Evolutionary conservation across 345 rosid species (phyloP), one percentile per base, ranked within the genome.

Genomic region (Barbarea vulgaris): DNA sequence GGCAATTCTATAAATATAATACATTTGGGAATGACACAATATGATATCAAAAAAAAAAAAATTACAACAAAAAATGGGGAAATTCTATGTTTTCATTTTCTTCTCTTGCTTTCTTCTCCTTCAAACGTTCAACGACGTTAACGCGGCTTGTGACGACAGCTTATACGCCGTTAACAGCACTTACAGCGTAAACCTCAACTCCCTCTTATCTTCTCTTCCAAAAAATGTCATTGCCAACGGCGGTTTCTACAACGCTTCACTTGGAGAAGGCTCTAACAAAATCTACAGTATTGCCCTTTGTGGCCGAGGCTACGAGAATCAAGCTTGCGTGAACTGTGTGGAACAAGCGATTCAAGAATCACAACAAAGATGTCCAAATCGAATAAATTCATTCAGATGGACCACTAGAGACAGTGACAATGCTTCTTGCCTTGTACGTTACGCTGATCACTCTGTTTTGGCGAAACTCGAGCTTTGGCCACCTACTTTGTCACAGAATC

Each of bases 221-320:
- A 44, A 36, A 22, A 71, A 71, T 24, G 56, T 24, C 25, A 3
- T 24, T 24, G 25, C 25, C 25, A 24, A 47, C 6, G 64, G 53
- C 7, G 82, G 82, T 30, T 82, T 72, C 73, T 75, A 66, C 58
- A 59, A 60, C 17, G 37, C 77, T 4, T 50, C 75, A 6, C 15
- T 28, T 3, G 80, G 80, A 24, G 59, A 67, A 61, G 72, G 31
- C 52, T 24, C 31, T 10, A 37, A 78, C 74, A 41, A 33, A 71
- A 24, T 72, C 21, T 75, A 75, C 24, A 72, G 53, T 37, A 64
- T 67, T 10, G 73, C 58, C 10, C 69, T 79, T 21, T 75, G 75
- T 24, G 61, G 71, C 34, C 77, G 59, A 44, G 83, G 72, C 59
- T 58, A 13, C 52, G 7, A 46, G 25, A 21, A 74, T 3, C 50